phyloP scores from a whole-genome alignment of 2,329 filamentous ascomycete genomes.

The Magnaporthiopsis incrustans region DNA sequence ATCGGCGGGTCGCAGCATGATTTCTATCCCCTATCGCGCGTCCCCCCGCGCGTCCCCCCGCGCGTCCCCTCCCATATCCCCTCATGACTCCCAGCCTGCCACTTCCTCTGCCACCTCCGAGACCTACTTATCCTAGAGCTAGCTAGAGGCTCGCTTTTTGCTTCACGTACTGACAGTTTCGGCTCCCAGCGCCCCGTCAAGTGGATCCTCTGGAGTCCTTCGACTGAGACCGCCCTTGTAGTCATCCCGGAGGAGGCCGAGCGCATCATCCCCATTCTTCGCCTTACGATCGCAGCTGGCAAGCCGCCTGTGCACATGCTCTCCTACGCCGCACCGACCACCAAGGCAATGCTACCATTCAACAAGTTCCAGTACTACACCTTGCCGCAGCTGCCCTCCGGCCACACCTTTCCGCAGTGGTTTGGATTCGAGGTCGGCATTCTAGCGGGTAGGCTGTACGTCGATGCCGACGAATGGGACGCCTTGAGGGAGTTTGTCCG shows the following conservation, averaged over 20 bases:
- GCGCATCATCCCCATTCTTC: slow-evolving; percentile 37
- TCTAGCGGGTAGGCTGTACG: slow-evolving; percentile 52
- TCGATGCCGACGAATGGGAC: slow-evolving; percentile 39
- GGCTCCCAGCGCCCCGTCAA: slow-evolving; percentile 38
- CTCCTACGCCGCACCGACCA: slow-evolving; percentile 51
- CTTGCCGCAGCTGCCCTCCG: slow-evolving; percentile 35
- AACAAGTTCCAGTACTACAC: slow-evolving; percentile 44
- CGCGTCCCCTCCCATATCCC: too few relatives aligned
- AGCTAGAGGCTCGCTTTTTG: too few relatives aligned
- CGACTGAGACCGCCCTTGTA: slow-evolving; percentile 40
- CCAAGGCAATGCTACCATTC: slow-evolving; percentile 51
- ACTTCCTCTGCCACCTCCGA: too few relatives aligned
- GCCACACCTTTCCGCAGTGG: slow-evolving; percentile 40
- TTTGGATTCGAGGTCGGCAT: slow-evolving; percentile 51
- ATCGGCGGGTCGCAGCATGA: too few relatives aligned
- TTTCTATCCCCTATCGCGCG: too few relatives aligned
- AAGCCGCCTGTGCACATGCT: slow-evolving; percentile 22
- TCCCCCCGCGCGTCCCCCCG: too few relatives aligned
- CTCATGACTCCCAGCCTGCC: too few relatives aligned
- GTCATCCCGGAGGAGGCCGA: slow-evolving; percentile 59
- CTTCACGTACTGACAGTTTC: slow-evolving; percentile 1
- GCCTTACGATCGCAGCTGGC: slow-evolving; percentile 4
- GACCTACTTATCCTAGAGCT: too few relatives aligned
- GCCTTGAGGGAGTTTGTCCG: slow-evolving; percentile 25
- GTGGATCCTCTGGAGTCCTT: slow-evolving; percentile 51